These are phyloP conservation scores for Cutaneotrichosporon cutaneum DNA, from an alignment of 1,284 basidiomycete species.

Conservation along the genomic window DNA sequence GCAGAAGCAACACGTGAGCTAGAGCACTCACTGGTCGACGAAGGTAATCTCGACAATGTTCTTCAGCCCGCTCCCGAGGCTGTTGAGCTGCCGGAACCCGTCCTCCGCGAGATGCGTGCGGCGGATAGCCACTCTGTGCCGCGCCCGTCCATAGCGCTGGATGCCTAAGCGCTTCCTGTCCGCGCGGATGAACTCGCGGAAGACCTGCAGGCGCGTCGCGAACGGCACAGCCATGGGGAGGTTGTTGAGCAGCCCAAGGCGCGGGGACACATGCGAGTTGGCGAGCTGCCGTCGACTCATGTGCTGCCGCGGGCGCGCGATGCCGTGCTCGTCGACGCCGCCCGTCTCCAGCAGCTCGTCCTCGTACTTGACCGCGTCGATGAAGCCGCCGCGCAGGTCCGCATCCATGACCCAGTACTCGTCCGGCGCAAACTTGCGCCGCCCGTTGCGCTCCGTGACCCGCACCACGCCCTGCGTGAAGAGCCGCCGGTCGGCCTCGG, in stretches of 20 bases:
- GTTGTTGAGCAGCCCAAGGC: constrained; percentile 88
- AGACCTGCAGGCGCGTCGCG: constrained; percentile 82
- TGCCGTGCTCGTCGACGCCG: constrained; percentile 22
- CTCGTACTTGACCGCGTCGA: constrained; percentile 80
- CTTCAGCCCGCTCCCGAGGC: constrained; percentile 71
- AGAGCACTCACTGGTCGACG: constrained; percentile 67
- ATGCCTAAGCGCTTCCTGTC: constrained; percentile 45
- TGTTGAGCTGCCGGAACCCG: constrained; percentile 69
- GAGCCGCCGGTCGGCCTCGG: constrained; percentile 66
- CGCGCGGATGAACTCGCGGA: constrained; percentile 70
- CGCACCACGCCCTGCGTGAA: constrained; percentile 73
- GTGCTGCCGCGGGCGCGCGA: constrained; percentile 14
- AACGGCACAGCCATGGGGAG: constrained; percentile 97
- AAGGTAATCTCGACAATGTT: constrained; percentile 80
- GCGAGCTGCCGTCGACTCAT: constrained; percentile 64
- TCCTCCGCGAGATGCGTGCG: constrained; percentile 78
- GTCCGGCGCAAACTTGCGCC: constrained; percentile 71
- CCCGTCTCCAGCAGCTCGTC: constrained; percentile 51
- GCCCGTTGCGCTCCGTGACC: constrained; percentile 80
- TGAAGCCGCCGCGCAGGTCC: constrained; percentile 71
- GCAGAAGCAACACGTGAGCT: not conserved
- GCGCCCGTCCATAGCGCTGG: constrained; percentile 27
- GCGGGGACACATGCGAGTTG: constrained; percentile 64
- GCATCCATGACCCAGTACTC: constrained; percentile 81
- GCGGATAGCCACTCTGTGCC: constrained; percentile 62